Conservation (phyloP, 2,329 filamentous ascomycete species). For the Neoscytalidium dimidiatum region DNA sequence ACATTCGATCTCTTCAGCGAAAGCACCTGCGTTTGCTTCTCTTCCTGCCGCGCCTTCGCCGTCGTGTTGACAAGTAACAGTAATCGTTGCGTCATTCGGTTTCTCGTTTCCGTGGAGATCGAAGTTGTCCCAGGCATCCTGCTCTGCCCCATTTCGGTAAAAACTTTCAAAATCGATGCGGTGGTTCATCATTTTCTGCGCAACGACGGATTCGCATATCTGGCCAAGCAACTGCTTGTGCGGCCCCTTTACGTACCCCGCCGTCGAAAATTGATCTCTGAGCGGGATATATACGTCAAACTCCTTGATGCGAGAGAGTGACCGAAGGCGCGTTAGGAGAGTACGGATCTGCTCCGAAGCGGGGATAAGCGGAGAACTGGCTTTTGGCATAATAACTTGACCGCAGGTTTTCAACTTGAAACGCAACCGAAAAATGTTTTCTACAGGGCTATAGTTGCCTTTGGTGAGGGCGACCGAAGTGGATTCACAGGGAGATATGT, state of each 20-base stretch:
- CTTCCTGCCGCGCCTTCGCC: too few species aligned
- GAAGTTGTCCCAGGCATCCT: not conserved
- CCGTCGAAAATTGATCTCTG: too few species aligned
- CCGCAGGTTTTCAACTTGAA: not conserved
- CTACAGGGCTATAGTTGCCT: too few species aligned
- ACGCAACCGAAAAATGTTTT: not conserved
- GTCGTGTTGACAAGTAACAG: too few species aligned
- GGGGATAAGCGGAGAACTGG: not conserved
- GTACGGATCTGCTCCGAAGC: not conserved
- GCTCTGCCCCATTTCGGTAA: not conserved
- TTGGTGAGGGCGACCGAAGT: not conserved
- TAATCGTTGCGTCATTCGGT: too few species aligned
- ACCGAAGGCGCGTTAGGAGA: not conserved
- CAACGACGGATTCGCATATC: not conserved
- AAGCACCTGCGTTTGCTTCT: too few species aligned
- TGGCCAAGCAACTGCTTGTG: not conserved
- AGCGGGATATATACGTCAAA: not conserved
- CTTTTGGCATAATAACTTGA: slow-evolving; percentile 3
- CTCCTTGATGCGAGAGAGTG: not conserved
- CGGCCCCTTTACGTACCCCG: too few species aligned
- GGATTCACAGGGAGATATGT: not conserved
- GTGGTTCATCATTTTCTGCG: not conserved
- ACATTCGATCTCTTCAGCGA: too few species aligned
- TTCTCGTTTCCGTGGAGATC: not conserved
- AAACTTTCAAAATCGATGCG: not conserved